Evolutionary conservation across 1,284 basidiomycete species (phyloP).

Genomic region (Ustilago sp.): DNA sequence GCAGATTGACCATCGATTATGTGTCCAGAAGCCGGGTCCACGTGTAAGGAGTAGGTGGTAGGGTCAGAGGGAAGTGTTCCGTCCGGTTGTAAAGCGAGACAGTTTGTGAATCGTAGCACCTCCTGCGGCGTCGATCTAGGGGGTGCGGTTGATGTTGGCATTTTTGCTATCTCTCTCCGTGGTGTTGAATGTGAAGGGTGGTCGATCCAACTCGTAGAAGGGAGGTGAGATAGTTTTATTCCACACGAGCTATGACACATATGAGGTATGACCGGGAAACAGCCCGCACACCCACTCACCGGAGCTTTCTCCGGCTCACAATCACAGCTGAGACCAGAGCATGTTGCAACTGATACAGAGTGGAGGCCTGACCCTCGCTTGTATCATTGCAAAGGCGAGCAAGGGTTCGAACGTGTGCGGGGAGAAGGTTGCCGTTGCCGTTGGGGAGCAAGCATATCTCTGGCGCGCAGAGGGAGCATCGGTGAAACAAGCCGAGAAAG

Average conservation of each 20-base stretch:
- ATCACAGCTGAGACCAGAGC: no score
- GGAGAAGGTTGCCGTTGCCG: constrained; percentile 7
- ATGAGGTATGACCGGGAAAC: background rate
- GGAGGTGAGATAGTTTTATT: constrained; percentile 11
- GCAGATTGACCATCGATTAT: constrained; percentile 46
- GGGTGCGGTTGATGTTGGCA: constrained; percentile 7
- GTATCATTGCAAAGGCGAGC: constrained; percentile 5
- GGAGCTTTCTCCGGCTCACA: constrained; percentile 2
- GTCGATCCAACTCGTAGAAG: background rate
- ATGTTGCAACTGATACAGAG: background rate
- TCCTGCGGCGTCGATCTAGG: background rate
- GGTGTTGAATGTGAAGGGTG: background rate
- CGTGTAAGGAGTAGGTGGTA: constrained; percentile 33
- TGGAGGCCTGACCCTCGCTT: background rate
- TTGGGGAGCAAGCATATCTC: no score
- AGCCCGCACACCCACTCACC: background rate
- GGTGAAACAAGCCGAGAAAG: constrained; percentile 9
- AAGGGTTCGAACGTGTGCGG: background rate
- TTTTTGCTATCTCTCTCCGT: background rate
- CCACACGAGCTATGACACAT: background rate
- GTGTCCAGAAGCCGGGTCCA: constrained; percentile 20
- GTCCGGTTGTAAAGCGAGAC: constrained; percentile 36
- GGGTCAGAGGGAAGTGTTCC: constrained; percentile 20
- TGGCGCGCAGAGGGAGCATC: constrained; percentile 2
- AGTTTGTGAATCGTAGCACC: constrained; percentile 42